phyloP scores from a whole-genome alignment of 177 flowering plant species.

The Vitis hybrid region DNA sequence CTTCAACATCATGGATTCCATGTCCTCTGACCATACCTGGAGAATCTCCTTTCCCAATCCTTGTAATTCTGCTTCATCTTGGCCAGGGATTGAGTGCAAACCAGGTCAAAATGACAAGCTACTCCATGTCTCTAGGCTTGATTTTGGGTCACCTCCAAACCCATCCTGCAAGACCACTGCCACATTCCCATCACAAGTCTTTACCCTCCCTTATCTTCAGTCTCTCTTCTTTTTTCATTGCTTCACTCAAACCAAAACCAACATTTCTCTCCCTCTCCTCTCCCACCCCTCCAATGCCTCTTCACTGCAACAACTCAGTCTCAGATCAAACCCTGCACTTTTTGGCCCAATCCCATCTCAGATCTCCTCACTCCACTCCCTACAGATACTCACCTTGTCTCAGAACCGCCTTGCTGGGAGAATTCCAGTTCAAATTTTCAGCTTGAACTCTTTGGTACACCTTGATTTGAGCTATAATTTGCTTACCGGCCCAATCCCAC shows the following conservation, averaged over 20 bases:
- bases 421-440: slow-evolving; percentile 50
- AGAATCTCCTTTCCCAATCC: slow-evolving; percentile 62
- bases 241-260: slow-evolving; percentile 59
- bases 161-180: slow-evolving; percentile 70
- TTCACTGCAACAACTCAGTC: slow-evolving; percentile 72
- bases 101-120: slow-evolving; percentile 32
- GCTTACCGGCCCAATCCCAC: slow-evolving; percentile 57
- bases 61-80: slow-evolving; percentile 59
- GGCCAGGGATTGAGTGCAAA: slow-evolving; percentile 84
- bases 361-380: slow-evolving; percentile 55
- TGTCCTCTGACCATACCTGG: slow-evolving; percentile 77
- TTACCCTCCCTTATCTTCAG: slow-evolving; percentile 62
- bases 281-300: slow-evolving; percentile 15
- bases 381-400: slow-evolving; percentile 75
- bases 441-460: slow-evolving; percentile 48
- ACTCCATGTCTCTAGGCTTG: slow-evolving; percentile 75
- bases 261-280: slow-evolving; percentile 30
- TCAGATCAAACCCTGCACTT: slow-evolving; percentile 69
- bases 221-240: slow-evolving; percentile 73
- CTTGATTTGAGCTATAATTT: slow-evolving; percentile 82
- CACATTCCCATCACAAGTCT: slow-evolving; percentile 59
- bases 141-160: slow-evolving; percentile 65
- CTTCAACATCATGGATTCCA: slow-evolving; percentile 74
- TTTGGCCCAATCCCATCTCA: slow-evolving; percentile 70
- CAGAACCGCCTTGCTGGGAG: slow-evolving; percentile 60